Base-by-base conservation (phyloP, 495 filamentous ascomycete species). In the Cladorrhinum samala region DNA sequence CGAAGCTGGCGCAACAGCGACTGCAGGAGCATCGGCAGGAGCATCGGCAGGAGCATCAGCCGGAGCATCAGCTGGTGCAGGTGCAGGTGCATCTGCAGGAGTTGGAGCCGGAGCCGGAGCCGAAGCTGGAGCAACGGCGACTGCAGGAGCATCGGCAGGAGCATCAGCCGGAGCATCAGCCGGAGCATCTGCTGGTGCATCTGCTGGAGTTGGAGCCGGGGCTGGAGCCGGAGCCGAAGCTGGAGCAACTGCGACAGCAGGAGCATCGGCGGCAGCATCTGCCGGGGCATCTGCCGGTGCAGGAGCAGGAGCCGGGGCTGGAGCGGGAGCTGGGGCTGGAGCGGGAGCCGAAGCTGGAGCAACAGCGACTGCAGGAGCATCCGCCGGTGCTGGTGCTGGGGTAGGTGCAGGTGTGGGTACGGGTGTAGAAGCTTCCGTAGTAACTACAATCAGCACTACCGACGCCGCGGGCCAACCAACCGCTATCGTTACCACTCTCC, bases 391-490 rank as follows among this genome's bases (percentile, higher is more conserved):
- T 13, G 45, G 45, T 14, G 45, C 23, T 16, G 45, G 23, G 0
- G 45, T 14, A 5, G 39, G 39, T 41, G 39, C 39, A 6, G 39
- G 39, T 14, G 39, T 14, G 5, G 45, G 45, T 7, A 23, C 23
- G 14, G 45, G 45, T 16, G 45, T 14, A 0, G 45, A n/a, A 1
- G 43, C 24, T 14, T 21, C 42, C 7, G 30, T 24, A 19, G 24
- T 52, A 13, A 46, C 52, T 3, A 38, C 25, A n/a, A 21, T 55
- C 17, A 43, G 20, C 5, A 55, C 53, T 14, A 55, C 46, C 25
- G 40, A 55, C 40, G 38, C 53, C 16, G n/a, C 18, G 14, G 53
- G 53, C 3, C 17, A 50, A 20, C 46, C 46, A 3, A 21, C 24
- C 8, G 13, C 17, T 18, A 18, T 55, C 27, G 49, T 46, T 25